Evolutionary conservation across 192 early-diverging fungal genomes (phyloP).

Genomic region (Chytriomyces confervae): DNA sequence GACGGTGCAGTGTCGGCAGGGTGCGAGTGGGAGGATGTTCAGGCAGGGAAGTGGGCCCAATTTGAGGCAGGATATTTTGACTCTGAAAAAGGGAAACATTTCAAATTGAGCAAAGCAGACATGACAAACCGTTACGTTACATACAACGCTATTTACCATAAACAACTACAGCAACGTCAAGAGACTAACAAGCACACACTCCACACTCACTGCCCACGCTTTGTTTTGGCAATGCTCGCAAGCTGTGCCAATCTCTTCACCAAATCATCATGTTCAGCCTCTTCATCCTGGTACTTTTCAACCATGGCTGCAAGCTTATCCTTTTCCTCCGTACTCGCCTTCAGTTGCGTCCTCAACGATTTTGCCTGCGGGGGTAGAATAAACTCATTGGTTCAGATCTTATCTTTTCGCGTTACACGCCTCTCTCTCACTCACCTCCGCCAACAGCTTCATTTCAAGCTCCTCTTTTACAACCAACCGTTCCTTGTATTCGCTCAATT

Average conservation of each 20-base stretch:
- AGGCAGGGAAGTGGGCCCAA: too few relatives aligned
- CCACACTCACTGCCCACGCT: constrained; percentile 1
- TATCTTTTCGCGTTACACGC: too few relatives aligned
- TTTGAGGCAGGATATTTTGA: too few relatives aligned
- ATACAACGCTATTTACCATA: too few relatives aligned
- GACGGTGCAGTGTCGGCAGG: too few relatives aligned
- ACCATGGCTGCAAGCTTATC: constrained; percentile 21
- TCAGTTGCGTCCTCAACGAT: background rate
- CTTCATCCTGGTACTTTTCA: constrained; percentile 28
- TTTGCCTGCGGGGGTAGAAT: constrained; percentile 6
- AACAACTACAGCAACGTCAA: too few relatives aligned
- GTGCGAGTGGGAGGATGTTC: too few relatives aligned
- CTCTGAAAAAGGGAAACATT: too few relatives aligned
- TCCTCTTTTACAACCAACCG: constrained; percentile 27
- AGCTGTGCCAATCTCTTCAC: constrained; percentile 31
- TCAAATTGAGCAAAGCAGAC: too few relatives aligned
- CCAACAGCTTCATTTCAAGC: constrained; percentile 19
- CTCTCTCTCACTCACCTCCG: background rate
- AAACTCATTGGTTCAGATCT: background rate
- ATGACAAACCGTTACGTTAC: too few relatives aligned
- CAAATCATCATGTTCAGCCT: constrained; percentile 28
- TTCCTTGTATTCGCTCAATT: constrained; percentile 13
- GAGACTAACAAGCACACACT: too few relatives aligned
- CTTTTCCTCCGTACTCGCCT: constrained; percentile 6
- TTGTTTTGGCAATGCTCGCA: constrained; percentile 6